Evolutionary conservation across 495 filamentous ascomycete species (phyloP).

Genomic region (Podospora pseudocomata): DNA sequence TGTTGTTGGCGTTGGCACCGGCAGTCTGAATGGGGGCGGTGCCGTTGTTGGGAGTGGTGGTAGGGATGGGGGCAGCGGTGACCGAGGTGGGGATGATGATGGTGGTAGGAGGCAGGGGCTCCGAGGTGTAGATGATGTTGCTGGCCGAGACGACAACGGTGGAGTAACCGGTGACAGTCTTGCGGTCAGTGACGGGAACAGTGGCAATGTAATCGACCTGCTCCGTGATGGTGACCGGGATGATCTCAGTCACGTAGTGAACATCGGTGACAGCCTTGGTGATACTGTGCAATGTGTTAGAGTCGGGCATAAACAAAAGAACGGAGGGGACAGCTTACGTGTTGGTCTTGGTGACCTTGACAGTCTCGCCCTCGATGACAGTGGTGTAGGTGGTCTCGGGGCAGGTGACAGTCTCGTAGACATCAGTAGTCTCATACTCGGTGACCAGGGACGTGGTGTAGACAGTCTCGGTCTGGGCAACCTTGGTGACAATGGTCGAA

Average conservation of each 20-base stretch:
- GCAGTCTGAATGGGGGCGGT: conserved; percentile 18
- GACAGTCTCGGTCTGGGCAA: conserved; percentile 27
- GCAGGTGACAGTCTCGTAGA: conserved; percentile 42
- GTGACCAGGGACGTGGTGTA: conserved; percentile 38
- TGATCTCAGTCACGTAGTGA: conserved; percentile 23
- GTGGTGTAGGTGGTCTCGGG: conserved; percentile 43
- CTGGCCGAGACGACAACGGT: conserved; percentile 25
- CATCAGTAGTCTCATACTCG: conserved; percentile 38
- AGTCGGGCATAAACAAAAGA: neutral
- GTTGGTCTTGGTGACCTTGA: conserved; percentile 42
- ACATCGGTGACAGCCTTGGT: conserved; percentile 33
- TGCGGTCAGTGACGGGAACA: conserved; percentile 13
- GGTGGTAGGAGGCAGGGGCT: conserved; percentile 24
- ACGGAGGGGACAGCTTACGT: conserved; percentile 25
- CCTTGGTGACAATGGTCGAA: conserved; percentile 31
- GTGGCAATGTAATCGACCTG: conserved; percentile 13
- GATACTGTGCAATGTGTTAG: conserved; percentile 17
- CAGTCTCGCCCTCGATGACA: conserved; percentile 38
- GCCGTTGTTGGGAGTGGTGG: conserved; percentile 11
- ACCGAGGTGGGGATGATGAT: conserved; percentile 32
- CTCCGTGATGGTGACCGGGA: conserved; percentile 26
- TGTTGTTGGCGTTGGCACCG: conserved; percentile 24
- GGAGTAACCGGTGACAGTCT: conserved; percentile 30
- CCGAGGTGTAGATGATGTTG: conserved; percentile 22
- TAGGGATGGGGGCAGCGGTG: conserved; percentile 8